These are phyloP conservation scores for Novymonas esmeraldas DNA, from an alignment of 208 protist genomes.

Conservation along the genomic window DNA sequence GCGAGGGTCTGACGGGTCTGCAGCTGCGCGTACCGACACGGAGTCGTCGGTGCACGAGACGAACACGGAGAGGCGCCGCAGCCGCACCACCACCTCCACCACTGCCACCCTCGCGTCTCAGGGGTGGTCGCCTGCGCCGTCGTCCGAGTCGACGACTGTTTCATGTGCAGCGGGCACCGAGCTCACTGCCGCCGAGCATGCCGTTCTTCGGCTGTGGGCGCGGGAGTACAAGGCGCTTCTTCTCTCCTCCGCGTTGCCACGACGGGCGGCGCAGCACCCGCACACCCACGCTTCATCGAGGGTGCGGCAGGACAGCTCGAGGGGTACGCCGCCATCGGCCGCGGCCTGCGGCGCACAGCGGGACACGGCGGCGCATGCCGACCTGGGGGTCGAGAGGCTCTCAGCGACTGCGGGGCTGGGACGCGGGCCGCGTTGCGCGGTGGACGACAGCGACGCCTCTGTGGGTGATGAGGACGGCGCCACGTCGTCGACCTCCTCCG, in stretches of 20 bases:
- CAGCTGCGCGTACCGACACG: background rate
- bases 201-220: conserved; percentile 17
- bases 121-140: background rate
- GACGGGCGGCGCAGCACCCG: background rate
- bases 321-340: too few relatives aligned
- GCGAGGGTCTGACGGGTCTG: background rate
- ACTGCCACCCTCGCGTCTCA: background rate
- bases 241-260: conserved; percentile 26
- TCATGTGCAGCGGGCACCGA: background rate
- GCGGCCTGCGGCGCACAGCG: too few relatives aligned
- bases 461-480: background rate
- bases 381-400: too few relatives aligned
- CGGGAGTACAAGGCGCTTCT: conserved; percentile 25
- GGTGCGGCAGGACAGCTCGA: too few relatives aligned
- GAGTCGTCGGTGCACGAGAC: background rate
- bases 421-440: background rate
- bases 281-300: background rate
- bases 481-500: conserved; percentile 11
- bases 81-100: too few relatives aligned
- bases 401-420: too few relatives aligned
- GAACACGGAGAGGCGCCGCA: background rate
- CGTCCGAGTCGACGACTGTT: background rate
- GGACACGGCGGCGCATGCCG: too few relatives aligned
- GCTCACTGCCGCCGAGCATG: conserved; percentile 9
- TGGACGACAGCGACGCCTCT: conserved; percentile 1